These are phyloP conservation scores for Trichophyton simii DNA, from an alignment of 2,329 filamentous ascomycete genomes.

Conservation along the genomic window DNA sequence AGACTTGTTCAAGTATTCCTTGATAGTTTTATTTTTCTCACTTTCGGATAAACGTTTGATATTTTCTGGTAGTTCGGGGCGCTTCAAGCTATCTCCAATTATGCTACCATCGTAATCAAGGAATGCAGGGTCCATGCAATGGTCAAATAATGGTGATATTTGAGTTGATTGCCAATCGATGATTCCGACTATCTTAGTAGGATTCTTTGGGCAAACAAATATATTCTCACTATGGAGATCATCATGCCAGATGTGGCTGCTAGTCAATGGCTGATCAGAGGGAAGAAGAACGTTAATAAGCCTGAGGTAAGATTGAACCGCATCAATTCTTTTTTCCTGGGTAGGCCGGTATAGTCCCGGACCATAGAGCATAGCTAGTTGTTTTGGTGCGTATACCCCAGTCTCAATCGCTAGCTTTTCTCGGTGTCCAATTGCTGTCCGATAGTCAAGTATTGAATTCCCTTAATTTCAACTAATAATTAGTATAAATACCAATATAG, in stretches of 20 bases:
- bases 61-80: constrained; percentile 11
- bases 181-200: constrained; percentile 14
- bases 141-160: constrained; percentile 15
- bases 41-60: constrained; percentile 2
- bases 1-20: constrained; percentile 2
- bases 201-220: constrained; percentile 21
- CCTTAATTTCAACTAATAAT: constrained; percentile 13
- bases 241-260: constrained; percentile 28
- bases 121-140: constrained; percentile 14
- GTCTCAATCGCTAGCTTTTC: constrained; percentile 23
- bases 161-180: constrained; percentile 19
- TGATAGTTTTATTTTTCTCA: not conserved
- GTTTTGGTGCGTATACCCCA: not conserved
- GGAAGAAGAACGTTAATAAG: constrained; percentile 6
- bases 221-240: constrained; percentile 32
- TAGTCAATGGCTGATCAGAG: constrained; percentile 5
- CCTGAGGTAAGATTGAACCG: constrained; percentile 8
- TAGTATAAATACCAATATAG: not conserved
- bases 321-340: constrained; percentile 13
- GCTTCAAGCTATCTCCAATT: not conserved
- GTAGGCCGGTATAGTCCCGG: constrained; percentile 28
- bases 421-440: constrained; percentile 22
- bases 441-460: constrained; percentile 21
- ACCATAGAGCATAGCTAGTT: constrained; percentile 24
- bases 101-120: constrained; percentile 14